A percentile compares a stretch with the other conserved stretches of the same genome.
These are phyloP conservation scores for Cubamyces lactineus DNA, from an alignment of 768 basidiomycete species.

Conservation along the genomic window DNA sequence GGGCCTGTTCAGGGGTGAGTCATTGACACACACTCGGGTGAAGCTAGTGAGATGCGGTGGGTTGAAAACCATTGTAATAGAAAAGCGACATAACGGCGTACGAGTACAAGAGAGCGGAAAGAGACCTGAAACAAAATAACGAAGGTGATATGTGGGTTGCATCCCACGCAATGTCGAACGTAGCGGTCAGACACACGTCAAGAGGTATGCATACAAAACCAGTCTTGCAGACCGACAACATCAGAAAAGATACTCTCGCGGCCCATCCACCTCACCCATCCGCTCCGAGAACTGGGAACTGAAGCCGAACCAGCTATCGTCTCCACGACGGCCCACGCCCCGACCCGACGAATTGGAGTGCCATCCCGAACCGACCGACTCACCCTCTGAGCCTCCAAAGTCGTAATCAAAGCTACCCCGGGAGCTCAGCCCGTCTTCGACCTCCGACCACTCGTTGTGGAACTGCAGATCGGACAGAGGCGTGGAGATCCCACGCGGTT, in stretches of 20 bases:
- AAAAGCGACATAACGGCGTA: too few relatives aligned
- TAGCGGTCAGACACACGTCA: not conserved
- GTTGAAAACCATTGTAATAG: too few relatives aligned
- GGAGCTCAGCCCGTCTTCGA: constrained; percentile 13
- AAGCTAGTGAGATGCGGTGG: too few relatives aligned
- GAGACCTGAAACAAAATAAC: too few relatives aligned
- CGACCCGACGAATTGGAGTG: constrained; percentile 1
- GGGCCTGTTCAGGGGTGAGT: too few relatives aligned
- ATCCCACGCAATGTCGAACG: too few relatives aligned
- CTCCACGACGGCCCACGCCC: constrained; percentile 1
- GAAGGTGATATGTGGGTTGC: too few relatives aligned
- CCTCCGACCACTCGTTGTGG: constrained; percentile 31
- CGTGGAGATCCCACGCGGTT: constrained; percentile 12
- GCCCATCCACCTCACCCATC: constrained; percentile 26
- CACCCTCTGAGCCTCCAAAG: constrained; percentile 1
- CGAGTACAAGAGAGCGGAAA: too few relatives aligned
- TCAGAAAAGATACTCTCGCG: constrained; percentile 31
- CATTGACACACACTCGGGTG: too few relatives aligned
- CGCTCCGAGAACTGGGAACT: constrained; percentile 43
- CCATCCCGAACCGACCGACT: constrained; percentile 29
- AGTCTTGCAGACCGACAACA: not conserved
- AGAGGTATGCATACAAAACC: not conserved
- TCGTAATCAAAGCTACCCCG: constrained; percentile 19
- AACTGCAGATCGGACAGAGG: constrained; percentile 26
- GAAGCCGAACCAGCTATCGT: constrained; percentile 40